Evolutionary conservation across 2,329 filamentous ascomycete genomes (phyloP).

Genomic region (Aspergillus felis): DNA sequence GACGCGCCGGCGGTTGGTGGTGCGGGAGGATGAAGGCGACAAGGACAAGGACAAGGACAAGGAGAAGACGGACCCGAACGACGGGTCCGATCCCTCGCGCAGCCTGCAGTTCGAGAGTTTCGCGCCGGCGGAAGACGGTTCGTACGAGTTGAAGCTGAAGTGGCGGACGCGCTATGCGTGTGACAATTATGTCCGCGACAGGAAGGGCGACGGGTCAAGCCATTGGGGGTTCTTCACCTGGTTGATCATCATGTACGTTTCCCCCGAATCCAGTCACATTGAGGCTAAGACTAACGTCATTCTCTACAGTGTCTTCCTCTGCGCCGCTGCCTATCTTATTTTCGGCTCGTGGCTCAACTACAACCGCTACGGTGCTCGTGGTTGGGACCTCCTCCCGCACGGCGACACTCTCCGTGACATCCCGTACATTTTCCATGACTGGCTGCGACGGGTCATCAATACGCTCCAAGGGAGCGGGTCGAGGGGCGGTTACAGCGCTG

Average conservation of each 20-base stretch:
- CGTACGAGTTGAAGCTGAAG: conserved; percentile 66
- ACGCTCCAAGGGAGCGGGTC: conserved; percentile 79
- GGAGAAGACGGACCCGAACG: conserved; percentile 19
- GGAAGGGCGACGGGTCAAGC: conserved; percentile 40
- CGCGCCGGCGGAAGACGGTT: conserved; percentile 53
- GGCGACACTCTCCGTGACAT: conserved; percentile 88
- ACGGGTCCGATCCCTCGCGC: conserved; percentile 35
- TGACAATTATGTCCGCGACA: conserved; percentile 52
- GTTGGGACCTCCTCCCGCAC: conserved; percentile 92
- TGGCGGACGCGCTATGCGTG: conserved; percentile 91
- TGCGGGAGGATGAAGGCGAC: conserved; percentile 16
- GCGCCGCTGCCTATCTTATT: conserved; percentile 84
- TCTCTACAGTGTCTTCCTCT: conserved; percentile 70
- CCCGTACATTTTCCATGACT: conserved; percentile 89
- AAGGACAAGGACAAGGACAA: conserved; percentile 4
- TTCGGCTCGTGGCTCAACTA: conserved; percentile 99
- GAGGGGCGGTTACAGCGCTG: conserved; percentile 90
- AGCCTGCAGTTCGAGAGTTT: conserved; percentile 77
- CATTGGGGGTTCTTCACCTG: conserved; percentile 97
- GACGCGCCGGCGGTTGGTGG: conserved; percentile 20
- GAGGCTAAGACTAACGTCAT: too few relatives aligned
- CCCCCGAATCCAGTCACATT: not conserved
- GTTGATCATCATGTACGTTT: conserved; percentile 83
- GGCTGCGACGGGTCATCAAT: conserved; percentile 71
- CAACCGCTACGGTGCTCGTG: conserved; percentile 89